Evolutionary conservation across 2,329 filamentous ascomycete species (phyloP), one percentile per base, ranked within the genome.

Genomic region (Aspergillus ochraceoroseus): DNA sequence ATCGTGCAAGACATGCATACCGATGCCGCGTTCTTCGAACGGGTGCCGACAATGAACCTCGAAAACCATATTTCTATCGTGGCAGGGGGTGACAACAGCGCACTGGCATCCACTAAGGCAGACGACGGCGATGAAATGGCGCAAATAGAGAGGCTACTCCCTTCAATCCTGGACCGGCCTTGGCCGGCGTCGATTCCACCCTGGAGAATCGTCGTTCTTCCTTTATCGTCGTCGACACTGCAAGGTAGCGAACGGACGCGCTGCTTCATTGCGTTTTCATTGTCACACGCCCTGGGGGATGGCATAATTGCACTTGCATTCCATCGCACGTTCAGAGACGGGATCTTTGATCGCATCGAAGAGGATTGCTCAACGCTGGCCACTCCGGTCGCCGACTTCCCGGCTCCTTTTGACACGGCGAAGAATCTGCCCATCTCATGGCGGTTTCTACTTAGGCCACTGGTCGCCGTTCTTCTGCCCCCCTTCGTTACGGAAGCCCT

Each of bases 251-350:
- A 32, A 8, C 20, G 29, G 4, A 49, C 11, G 4, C 50, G 56
- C 9, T 59, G 49, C 46, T 63, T 66, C 28, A 54, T 71, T 5
- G 55, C 61, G 0, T 73, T 71, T 37, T 53, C 59, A 1, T 72
- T 57, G 49, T 72, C 68, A 0, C 71, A 74, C 51, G 53, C 58
- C 2, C 54, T 70, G 3, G 66, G 65, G 5, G 71, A 74, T 45
- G 72, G 70, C 0, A 61, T 59, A 25, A 65, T 63, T 0, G 70
- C 68, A 4, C 36, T 62, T 0, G 51, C 63, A 3, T 72, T 75
- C 41, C 70, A 74, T 40, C 55, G 51, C 3, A 59, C 65, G 0
- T 65, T 74, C 32, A 50, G 70, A 7, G 14, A 56, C 5, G 30
- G 34, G 8, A 38, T 39, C 38, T 0, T 33, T 22, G 38, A 14